These are phyloP conservation scores for Leptographium radiaticola DNA, from an alignment of 2,329 filamentous ascomycete genomes.

Conservation along the genomic window DNA sequence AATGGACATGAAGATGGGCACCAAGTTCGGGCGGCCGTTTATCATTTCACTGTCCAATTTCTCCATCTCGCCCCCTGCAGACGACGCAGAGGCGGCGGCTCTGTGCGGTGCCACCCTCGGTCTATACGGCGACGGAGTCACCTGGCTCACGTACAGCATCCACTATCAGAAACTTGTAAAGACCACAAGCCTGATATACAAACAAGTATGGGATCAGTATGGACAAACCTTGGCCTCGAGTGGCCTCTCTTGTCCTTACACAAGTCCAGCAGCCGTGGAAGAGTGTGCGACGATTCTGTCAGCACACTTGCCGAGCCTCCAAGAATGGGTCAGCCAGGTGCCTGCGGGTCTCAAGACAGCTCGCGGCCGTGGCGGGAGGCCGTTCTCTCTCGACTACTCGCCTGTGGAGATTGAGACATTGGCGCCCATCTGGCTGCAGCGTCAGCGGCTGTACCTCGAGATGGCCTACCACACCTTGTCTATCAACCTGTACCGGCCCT, in stretches of 20 bases:
- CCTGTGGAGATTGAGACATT: neutral
- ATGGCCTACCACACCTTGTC: slow-evolving; percentile 25
- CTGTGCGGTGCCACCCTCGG: slow-evolving; percentile 7
- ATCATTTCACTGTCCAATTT: slow-evolving; percentile 11
- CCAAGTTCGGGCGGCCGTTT: slow-evolving; percentile 33
- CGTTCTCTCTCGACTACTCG: neutral
- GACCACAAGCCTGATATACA: slow-evolving; percentile 18
- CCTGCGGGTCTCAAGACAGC: neutral
- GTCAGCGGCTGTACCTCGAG: slow-evolving; percentile 27
- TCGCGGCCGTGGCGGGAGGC: neutral
- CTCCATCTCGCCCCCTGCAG: slow-evolving; percentile 11
- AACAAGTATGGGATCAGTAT: neutral
- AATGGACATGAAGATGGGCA: slow-evolving; percentile 31
- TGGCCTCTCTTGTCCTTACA: neutral
- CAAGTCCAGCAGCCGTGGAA: slow-evolving; percentile 1
- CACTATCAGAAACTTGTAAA: slow-evolving; percentile 22
- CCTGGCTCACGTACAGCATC: slow-evolving; percentile 24
- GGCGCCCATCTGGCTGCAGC: slow-evolving; percentile 26
- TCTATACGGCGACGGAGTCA: slow-evolving; percentile 16
- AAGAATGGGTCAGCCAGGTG: neutral
- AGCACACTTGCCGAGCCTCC: neutral
- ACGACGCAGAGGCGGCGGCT: slow-evolving; percentile 8
- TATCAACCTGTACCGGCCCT: slow-evolving; percentile 24
- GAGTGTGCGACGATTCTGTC: slow-evolving; percentile 1
- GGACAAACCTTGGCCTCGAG: neutral